Evolutionary conservation across 2,329 filamentous ascomycete species (phyloP).

Genomic region (Magnaporthiopsis incrustans): DNA sequence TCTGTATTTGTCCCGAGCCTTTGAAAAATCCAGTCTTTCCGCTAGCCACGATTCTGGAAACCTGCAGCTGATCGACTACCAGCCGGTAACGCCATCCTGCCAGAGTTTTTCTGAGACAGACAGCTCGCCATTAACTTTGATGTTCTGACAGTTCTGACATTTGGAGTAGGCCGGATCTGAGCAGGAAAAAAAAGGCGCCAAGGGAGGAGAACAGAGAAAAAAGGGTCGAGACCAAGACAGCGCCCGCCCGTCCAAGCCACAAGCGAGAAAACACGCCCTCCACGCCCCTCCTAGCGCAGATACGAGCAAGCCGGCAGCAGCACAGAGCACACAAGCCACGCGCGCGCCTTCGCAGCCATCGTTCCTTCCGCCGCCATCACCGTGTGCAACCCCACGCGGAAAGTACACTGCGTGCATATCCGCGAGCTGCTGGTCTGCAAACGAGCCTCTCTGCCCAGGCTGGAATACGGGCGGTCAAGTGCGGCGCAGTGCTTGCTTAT

Average conservation of each 20-base stretch:
- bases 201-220: conserved; percentile 1
- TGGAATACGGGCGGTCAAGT: neutral
- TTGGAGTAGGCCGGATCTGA: neutral
- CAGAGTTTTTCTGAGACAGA: neutral
- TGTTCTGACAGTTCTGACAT: neutral
- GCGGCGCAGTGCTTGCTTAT: neutral
- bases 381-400: neutral
- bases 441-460: neutral
- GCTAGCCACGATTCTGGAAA: neutral
- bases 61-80: neutral
- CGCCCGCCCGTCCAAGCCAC: neutral
- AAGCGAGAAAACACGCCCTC: neutral
- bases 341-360: neutral
- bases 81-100: neutral
- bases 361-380: neutral
- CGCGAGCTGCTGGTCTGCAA: neutral
- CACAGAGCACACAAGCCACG: neutral
- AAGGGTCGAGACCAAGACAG: neutral
- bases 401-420: neutral
- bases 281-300: neutral
- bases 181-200: neutral
- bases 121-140: neutral
- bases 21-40: neutral
- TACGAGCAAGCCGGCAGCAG: neutral
- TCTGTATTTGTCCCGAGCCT: neutral